Conservation (phyloP, 139 green algal species). For the Chlorella sp. region DNA sequence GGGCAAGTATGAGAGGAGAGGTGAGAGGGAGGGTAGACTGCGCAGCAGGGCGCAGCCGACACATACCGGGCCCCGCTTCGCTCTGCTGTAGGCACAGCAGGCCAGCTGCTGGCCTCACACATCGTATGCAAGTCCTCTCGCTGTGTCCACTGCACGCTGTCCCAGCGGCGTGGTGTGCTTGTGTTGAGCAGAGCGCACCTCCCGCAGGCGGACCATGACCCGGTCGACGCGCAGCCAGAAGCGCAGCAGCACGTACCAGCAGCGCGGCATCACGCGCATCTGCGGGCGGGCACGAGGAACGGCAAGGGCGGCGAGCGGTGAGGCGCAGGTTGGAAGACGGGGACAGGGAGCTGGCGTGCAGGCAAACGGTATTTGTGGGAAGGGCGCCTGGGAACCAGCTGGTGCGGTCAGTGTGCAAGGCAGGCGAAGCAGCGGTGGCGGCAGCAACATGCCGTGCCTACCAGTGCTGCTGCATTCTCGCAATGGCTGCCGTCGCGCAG, state of each 20-base stretch:
- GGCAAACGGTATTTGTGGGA: too few species aligned
- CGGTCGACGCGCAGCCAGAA: constrained; percentile 91
- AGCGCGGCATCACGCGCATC: constrained; percentile 79
- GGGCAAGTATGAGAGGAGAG: neutral
- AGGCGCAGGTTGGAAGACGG: neutral
- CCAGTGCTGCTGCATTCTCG: too few species aligned
- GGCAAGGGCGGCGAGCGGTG: neutral
- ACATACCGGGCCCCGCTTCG: too few species aligned
- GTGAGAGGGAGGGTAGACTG: too few species aligned
- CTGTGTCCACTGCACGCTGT: too few species aligned
- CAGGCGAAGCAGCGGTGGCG: neutral
- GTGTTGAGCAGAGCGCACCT: constrained; percentile 61
- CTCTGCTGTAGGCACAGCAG: too few species aligned
- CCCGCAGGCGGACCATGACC: constrained; percentile 75
- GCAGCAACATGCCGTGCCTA: neutral
- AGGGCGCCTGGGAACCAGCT: neutral
- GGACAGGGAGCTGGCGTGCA: neutral
- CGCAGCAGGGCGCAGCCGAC: too few species aligned
- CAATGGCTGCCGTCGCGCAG: too few species aligned
- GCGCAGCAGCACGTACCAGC: constrained; percentile 89
- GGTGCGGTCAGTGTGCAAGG: neutral
- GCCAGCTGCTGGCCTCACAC: too few species aligned
- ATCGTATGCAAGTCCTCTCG: too few species aligned
- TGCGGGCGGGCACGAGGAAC: constrained; percentile 4
- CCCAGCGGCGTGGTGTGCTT: too few species aligned